These are phyloP conservation scores for Fagopyrum homotropicum DNA, from an alignment of 148 eudicot genomes.

Conservation along the genomic window DNA sequence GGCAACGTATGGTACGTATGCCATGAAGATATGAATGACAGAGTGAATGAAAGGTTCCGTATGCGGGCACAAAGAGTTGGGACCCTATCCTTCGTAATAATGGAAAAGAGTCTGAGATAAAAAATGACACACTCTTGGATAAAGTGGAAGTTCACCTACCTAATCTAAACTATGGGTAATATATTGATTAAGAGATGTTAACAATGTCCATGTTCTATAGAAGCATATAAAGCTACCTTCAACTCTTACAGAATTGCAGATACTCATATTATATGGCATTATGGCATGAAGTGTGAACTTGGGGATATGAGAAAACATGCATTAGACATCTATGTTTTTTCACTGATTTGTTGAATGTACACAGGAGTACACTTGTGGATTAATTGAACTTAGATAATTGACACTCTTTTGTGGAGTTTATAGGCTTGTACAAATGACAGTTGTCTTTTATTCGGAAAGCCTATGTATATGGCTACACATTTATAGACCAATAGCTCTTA, in stretches of 20 bases:
- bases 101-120: neutral
- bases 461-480: neutral
- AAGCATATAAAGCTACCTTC: neutral
- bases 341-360: neutral
- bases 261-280: neutral
- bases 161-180: neutral
- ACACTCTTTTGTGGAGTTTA: too few species aligned
- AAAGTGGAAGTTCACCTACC: constrained; percentile 3
- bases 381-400: neutral
- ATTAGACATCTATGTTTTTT: neutral
- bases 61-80: neutral
- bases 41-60: neutral
- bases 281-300: neutral
- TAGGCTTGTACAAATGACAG: neutral
- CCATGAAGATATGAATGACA: neutral
- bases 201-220: neutral
- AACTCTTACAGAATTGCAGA: neutral
- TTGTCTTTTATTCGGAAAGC: neutral
- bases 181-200: neutral
- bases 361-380: neutral
- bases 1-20: neutral
- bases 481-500: neutral
- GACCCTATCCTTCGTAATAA: neutral
- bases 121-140: neutral
- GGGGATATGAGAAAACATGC: neutral